Evolutionary conservation across 2,329 filamentous ascomycete species (phyloP).

Genomic region (Paracorniculantispora psalliotae): DNA sequence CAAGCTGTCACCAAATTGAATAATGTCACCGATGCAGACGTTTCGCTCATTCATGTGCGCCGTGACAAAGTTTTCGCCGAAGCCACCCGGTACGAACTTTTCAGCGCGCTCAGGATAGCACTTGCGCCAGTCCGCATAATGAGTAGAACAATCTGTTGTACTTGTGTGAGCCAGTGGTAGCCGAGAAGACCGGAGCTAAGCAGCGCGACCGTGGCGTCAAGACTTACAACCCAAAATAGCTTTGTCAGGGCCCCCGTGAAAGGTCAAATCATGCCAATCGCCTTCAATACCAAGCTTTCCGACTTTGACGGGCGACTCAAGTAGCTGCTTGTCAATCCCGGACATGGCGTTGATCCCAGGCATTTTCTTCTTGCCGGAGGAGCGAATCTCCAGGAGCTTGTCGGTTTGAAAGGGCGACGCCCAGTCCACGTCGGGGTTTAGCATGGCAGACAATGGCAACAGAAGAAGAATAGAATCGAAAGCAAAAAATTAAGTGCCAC

Average conservation of each 20-base stretch:
- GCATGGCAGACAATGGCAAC: constrained; percentile 6
- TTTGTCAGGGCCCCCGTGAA: constrained; percentile 60
- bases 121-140: constrained; percentile 51
- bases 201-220: background rate
- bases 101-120: constrained; percentile 48
- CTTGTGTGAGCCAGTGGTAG: background rate
- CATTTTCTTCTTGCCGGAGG: constrained; percentile 51
- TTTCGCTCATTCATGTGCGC: constrained; percentile 57
- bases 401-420: constrained; percentile 41
- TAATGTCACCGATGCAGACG: constrained; percentile 59
- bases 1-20: constrained; percentile 46
- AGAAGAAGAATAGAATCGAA: background rate
- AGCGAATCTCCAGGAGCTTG: constrained; percentile 51
- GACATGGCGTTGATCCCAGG: constrained; percentile 45
- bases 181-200: background rate
- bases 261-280: constrained; percentile 58
- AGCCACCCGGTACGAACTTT: constrained; percentile 52
- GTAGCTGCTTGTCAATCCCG: constrained; percentile 51
- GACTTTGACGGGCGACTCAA: constrained; percentile 41
- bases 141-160: constrained; percentile 49
- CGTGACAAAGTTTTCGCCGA: constrained; percentile 61
- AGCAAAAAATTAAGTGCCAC: background rate
- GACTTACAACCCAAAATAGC: constrained; percentile 53
- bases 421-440: constrained; percentile 29
- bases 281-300: constrained; percentile 46